Evolutionary conservation across 1,284 basidiomycete species (phyloP).

Genomic region (Ganoderma lingzhi): DNA sequence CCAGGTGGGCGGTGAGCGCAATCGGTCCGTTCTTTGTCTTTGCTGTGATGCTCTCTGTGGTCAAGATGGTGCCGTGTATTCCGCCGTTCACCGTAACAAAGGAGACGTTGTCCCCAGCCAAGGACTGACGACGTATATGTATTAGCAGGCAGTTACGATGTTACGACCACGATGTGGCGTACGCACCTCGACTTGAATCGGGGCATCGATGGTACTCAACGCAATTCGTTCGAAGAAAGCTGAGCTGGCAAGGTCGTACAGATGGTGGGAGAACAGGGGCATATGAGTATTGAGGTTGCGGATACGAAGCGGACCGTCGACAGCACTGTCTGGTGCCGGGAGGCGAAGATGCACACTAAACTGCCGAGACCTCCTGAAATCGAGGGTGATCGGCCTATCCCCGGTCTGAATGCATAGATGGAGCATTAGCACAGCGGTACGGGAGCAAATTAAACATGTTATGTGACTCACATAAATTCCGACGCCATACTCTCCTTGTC

Average conservation of each 20-base stretch:
- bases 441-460: no score
- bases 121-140: neutral
- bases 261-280: slow-evolving; percentile 33
- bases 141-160: neutral
- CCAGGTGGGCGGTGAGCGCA: neutral
- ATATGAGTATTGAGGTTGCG: slow-evolving; percentile 35
- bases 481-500: slow-evolving; percentile 11
- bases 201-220: slow-evolving; percentile 29
- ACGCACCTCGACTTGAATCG: slow-evolving; percentile 32
- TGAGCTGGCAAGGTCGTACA: slow-evolving; percentile 30
- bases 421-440: neutral
- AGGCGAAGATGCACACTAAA: slow-evolving; percentile 36
- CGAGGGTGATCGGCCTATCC: neutral
- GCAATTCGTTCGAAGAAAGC: slow-evolving; percentile 31
- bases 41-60: neutral
- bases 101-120: slow-evolving; percentile 4
- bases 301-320: slow-evolving; percentile 17
- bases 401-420: neutral
- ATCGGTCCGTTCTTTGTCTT: slow-evolving; percentile 16
- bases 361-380: neutral
- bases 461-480: neutral
- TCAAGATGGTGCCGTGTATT: neutral
- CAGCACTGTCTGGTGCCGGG: slow-evolving; percentile 23
- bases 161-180: no score
- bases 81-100: slow-evolving; percentile 9